Base-by-base conservation (phyloP, 202 grass and related monocot species). In the Zoysia matrella region DNA sequence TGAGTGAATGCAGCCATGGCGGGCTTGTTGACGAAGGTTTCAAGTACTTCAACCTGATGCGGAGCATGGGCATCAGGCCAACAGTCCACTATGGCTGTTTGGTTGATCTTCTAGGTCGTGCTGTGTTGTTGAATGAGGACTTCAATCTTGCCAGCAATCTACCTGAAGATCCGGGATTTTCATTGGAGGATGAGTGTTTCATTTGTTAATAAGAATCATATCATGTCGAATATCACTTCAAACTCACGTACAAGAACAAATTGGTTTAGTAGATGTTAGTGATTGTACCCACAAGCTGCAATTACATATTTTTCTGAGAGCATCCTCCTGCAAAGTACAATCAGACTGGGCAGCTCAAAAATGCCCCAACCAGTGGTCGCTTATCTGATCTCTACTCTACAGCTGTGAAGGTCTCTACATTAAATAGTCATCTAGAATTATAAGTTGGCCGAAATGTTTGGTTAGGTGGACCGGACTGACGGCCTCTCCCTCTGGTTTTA, bases 51-150 rank as follows among this genome's bases (percentile, higher is more conserved):
- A 53, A 62, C 66, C 44, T 84, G 18, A 89, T 94, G 92, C 73
- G 61, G 52, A 85, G 64, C 75, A 85, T 74, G 72, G 85, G 53
- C 44, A 82, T 87, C 75, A 81, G 49, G 54, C 78, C 89, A 44
- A 70, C 15, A 1, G 61, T 88, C 45, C 70, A 91, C 57, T 82
- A 82, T 16, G 89, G 86, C 52, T 91, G 89, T 15, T 86, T 94
- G 78, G 81, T 91, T 71, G 80, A 89, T 78, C 86, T 94, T 52
- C 77, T 94, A 61, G 89, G 92, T 10, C 86, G 84, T 51, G 89
- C 84, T 30, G 74, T 84, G 46, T 86, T 89, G 39, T 74, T 87
- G 61, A 56, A 84, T 30, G 84, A 91, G 58, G 89, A 86, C 39
- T 85, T 87, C 14, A 45, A 60, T 41, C 78, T 89, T 6, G 78